Evolutionary conservation across 768 basidiomycete genomes (phyloP).

Genomic region (Polyporus arcularius): DNA sequence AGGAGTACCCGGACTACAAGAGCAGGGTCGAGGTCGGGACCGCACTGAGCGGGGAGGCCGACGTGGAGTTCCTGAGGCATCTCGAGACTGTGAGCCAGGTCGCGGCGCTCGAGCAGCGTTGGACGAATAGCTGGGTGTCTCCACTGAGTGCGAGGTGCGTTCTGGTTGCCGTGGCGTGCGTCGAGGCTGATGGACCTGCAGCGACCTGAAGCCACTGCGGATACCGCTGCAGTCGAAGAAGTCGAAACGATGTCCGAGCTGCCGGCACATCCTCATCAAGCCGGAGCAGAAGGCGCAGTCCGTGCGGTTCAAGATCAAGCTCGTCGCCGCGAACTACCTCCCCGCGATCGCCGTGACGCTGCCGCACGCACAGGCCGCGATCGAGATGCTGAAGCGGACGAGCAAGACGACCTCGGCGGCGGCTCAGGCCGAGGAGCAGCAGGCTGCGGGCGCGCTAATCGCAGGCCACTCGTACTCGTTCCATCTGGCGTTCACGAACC

Average conservation of each 20-base stretch:
- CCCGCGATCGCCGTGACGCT: slow-evolving; percentile 79
- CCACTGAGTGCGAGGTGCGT: slow-evolving; percentile 67
- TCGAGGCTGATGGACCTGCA: slow-evolving; percentile 32
- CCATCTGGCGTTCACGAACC: slow-evolving; percentile 91
- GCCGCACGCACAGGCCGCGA: slow-evolving; percentile 52
- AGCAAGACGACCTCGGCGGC: slow-evolving; percentile 32
- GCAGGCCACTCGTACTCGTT: slow-evolving; percentile 85
- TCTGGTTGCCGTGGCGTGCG: not conserved
- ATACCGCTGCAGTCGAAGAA: slow-evolving; percentile 92
- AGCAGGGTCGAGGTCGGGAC: slow-evolving; percentile 67
- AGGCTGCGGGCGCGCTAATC: slow-evolving; percentile 45
- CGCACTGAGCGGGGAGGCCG: slow-evolving; percentile 58
- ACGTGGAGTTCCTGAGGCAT: slow-evolving; percentile 70
- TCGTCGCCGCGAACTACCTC: slow-evolving; percentile 93
- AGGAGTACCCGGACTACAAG: slow-evolving; percentile 78
- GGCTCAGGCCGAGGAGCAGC: slow-evolving; percentile 20
- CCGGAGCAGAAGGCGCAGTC: slow-evolving; percentile 97
- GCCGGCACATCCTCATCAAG: slow-evolving; percentile 96
- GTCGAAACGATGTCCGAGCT: slow-evolving; percentile 92
- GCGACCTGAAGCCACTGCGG: slow-evolving; percentile 83
- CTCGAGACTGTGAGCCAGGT: slow-evolving; percentile 64
- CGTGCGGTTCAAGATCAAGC: slow-evolving; percentile 94
- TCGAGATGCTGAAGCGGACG: slow-evolving; percentile 36
- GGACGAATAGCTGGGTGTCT: slow-evolving; percentile 77
- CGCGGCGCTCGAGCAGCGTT: slow-evolving; percentile 75